Evolutionary conservation across 2,329 filamentous ascomycete species (phyloP).

Genomic region (Neofusicoccum umdonicola): DNA sequence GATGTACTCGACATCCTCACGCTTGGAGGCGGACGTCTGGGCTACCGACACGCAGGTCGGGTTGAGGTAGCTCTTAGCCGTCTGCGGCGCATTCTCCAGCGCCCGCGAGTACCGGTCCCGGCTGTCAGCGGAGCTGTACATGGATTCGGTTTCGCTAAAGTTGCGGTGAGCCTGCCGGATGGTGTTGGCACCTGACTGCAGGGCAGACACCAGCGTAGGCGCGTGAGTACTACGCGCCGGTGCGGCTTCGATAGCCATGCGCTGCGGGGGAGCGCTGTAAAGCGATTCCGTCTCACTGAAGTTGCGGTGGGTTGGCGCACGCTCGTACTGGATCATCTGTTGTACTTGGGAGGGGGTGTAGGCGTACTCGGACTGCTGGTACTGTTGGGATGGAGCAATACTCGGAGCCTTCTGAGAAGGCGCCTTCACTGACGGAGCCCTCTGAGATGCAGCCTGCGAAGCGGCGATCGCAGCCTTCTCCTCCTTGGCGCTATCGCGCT

Average conservation of each 20-base stretch:
- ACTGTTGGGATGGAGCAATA: not conserved
- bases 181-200: conserved; percentile 14
- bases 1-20: conserved; percentile 34
- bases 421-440: not conserved
- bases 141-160: conserved; percentile 33
- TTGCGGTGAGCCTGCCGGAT: conserved; percentile 32
- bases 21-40: conserved; percentile 26
- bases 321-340: conserved; percentile 18
- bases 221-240: conserved; percentile 31
- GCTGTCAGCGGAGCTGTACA: conserved; percentile 22
- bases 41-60: conserved; percentile 31
- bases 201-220: conserved; percentile 16
- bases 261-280: conserved; percentile 25
- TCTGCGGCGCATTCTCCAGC: conserved; percentile 12
- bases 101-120: conserved; percentile 12
- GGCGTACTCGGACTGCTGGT: conserved; percentile 1
- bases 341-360: conserved; percentile 15
- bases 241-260: conserved; percentile 40
- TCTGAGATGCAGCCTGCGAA: not conserved
- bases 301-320: conserved; percentile 30
- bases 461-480: conserved; percentile 30
- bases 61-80: conserved; percentile 20
- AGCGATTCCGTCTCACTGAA: conserved; percentile 32
- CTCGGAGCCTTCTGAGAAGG: conserved; percentile 9
- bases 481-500: conserved; percentile 47